phyloP scores from a whole-genome alignment of 2,329 filamentous ascomycete species.

The Ophiostoma sp. region DNA sequence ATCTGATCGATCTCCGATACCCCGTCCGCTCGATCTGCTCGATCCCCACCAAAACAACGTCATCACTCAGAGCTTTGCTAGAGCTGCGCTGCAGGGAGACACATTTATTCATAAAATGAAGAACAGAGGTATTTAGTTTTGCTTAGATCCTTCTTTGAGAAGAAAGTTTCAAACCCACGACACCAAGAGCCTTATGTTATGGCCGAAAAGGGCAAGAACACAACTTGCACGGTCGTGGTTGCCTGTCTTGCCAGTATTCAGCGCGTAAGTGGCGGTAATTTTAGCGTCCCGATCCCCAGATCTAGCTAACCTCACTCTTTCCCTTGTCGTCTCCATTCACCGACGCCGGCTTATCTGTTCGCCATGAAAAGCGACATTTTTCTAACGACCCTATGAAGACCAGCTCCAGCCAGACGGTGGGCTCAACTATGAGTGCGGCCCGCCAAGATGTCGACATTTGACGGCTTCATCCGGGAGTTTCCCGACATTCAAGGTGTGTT shows the following conservation, averaged over 20 bases:
- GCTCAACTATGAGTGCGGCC: not conserved
- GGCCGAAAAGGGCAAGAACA: not conserved
- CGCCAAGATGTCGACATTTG: conserved; percentile 26
- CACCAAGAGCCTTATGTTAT: not conserved
- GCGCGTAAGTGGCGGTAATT: not conserved
- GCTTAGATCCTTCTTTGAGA: not conserved
- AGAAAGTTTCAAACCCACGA: not conserved
- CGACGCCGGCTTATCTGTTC: not conserved
- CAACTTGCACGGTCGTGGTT: not conserved
- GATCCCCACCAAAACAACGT: not conserved
- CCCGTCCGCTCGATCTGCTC: not conserved
- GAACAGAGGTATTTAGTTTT: not conserved
- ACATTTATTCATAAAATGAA: too few species aligned
- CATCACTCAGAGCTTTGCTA: not conserved
- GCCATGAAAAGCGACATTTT: not conserved
- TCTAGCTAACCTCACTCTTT: not conserved
- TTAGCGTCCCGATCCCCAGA: not conserved
- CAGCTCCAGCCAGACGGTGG: not conserved
- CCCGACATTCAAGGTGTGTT: conserved; percentile 27
- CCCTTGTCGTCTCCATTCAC: not conserved
- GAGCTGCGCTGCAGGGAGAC: not conserved
- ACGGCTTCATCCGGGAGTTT: conserved; percentile 25
- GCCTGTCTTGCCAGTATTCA: not conserved
- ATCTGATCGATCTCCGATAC: not conserved
- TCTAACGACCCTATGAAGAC: not conserved